A percentile compares a stretch with the other conserved stretches of the same genome.
phyloP scores from a whole-genome alignment of 495 filamentous ascomycete genomes.

The Saxophila tyrrhenica region DNA sequence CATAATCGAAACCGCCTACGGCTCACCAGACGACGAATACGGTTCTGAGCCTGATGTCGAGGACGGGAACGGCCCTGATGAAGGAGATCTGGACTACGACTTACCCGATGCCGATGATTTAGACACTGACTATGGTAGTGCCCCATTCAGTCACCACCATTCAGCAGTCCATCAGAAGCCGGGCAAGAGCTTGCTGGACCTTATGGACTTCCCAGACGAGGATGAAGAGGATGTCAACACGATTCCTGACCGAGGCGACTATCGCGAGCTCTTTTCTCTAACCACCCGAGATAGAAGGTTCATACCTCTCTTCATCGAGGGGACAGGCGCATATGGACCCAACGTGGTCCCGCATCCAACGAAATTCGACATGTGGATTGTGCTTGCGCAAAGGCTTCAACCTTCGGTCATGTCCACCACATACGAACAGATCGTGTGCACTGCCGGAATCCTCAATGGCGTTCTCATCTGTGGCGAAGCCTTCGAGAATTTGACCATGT shows the following conservation, averaged over 20 bases:
- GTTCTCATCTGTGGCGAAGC: conserved; percentile 31
- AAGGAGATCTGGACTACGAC: neutral
- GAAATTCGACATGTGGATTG: conserved; percentile 34
- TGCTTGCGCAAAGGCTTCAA: conserved; percentile 34
- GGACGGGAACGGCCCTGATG: neutral
- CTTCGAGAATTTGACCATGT: conserved; percentile 32
- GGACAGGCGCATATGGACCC: conserved; percentile 34
- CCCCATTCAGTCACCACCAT: neutral
- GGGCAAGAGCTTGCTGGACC: neutral
- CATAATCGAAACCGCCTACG: neutral
- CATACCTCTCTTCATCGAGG: conserved; percentile 36
- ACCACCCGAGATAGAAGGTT: conserved; percentile 32
- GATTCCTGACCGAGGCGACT: neutral
- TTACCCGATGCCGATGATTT: neutral
- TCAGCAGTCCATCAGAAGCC: neutral
- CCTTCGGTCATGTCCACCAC: conserved; percentile 13
- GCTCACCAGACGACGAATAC: neutral
- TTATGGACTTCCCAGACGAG: neutral
- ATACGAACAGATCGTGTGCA: conserved; percentile 37
- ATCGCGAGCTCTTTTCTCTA: conserved; percentile 33
- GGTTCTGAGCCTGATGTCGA: neutral
- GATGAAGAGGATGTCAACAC: neutral
- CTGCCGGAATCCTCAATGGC: conserved; percentile 32
- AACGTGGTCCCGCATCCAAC: conserved; percentile 43
- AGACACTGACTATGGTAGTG: neutral